These are phyloP conservation scores for Scleroderma citrinum DNA, from an alignment of 768 basidiomycete genomes.

Conservation along the genomic window DNA sequence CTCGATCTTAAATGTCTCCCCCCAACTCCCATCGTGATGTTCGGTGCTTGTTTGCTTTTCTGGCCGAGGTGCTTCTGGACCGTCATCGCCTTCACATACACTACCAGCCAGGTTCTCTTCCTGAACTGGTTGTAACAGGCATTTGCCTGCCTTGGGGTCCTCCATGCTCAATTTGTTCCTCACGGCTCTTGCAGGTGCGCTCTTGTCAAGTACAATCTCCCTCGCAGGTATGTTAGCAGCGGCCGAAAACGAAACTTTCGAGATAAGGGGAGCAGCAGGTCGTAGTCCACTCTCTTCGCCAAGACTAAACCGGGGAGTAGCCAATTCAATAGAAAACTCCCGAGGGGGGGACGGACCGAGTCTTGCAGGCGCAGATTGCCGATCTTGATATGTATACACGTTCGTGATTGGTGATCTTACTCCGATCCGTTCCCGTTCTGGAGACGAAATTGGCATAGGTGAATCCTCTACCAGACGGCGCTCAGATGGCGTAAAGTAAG, in stretches of 20 bases:
- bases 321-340: constrained; percentile 24
- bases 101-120: constrained; percentile 14
- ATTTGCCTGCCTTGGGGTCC: constrained; percentile 1
- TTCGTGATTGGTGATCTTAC: too few relatives aligned
- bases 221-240: constrained; percentile 3
- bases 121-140: constrained; percentile 15
- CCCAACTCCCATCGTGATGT: constrained; percentile 46
- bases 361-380: constrained; percentile 49
- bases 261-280: not conserved
- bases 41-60: constrained; percentile 9
- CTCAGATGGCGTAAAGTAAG: constrained; percentile 35
- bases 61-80: constrained; percentile 17
- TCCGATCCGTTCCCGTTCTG: not conserved
- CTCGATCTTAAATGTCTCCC: constrained; percentile 72
- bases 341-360: constrained; percentile 33
- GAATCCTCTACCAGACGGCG: constrained; percentile 23
- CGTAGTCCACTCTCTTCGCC: constrained; percentile 15
- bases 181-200: constrained; percentile 35
- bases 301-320: constrained; percentile 26
- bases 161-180: constrained; percentile 15
- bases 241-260: not conserved
- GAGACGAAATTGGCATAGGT: not conserved
- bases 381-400: constrained; percentile 3
- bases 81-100: constrained; percentile 15
- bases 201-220: constrained; percentile 35